phyloP scores from a whole-genome alignment of 1,139 yeast genomes.

The Hansenula lynferdii region DNA sequence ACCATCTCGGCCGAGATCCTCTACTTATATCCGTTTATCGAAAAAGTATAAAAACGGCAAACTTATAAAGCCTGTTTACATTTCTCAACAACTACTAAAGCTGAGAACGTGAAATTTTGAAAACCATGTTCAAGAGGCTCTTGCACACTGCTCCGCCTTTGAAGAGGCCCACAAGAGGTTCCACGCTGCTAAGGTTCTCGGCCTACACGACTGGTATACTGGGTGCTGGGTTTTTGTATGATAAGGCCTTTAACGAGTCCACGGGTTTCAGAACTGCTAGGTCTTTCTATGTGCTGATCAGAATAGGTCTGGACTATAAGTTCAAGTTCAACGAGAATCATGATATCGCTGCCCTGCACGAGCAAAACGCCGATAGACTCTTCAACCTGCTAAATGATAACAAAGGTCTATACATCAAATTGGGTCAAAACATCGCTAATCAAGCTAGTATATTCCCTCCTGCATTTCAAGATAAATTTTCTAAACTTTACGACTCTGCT shows the following conservation, averaged over 20 bases:
- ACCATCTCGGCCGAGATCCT: no score
- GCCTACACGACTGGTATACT: background rate
- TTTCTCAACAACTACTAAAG: no score
- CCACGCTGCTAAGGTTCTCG: background rate
- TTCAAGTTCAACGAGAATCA: slow-evolving; percentile 37
- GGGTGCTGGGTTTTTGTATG: slow-evolving; percentile 24
- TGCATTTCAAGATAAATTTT: slow-evolving; percentile 80
- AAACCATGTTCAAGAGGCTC: no score
- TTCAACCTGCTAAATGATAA: slow-evolving; percentile 48
- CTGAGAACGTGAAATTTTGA: no score
- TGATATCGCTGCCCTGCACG: slow-evolving; percentile 51
- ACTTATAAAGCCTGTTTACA: no score
- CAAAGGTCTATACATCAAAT: slow-evolving; percentile 70
- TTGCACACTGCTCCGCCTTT: no score
- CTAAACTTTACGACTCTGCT: slow-evolving; percentile 62
- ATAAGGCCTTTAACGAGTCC: slow-evolving; percentile 40
- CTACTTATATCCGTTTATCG: no score
- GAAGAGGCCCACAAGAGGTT: background rate
- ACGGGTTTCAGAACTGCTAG: slow-evolving; percentile 47
- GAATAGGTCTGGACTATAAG: slow-evolving; percentile 60
- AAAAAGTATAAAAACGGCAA: no score
- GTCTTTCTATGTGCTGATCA: slow-evolving; percentile 42
- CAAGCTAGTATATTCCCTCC: slow-evolving; percentile 66
- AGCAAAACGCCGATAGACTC: slow-evolving; percentile 51
- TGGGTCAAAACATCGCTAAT: slow-evolving; percentile 89